Base-by-base conservation (phyloP, 257 asterid species). In the Solanum pennellii region DNA sequence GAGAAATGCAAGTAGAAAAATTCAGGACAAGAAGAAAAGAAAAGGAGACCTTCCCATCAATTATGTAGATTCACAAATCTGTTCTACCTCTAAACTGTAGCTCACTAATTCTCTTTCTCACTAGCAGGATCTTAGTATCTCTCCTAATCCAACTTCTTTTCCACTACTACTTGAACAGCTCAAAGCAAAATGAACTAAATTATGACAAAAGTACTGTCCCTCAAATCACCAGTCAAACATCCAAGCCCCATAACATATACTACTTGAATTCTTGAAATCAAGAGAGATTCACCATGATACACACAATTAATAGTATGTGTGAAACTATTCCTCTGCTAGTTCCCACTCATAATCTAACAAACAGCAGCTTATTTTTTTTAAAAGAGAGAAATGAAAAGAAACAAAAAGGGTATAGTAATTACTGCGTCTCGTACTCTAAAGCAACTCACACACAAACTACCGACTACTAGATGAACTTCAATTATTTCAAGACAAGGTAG, bases 101-200 rank as follows among this genome's bases (percentile, higher is more conserved):
- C 45, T 37, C 59, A 20, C 69, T 82, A 29, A 82, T 31, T 82
- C 62, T 82, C 31, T 82, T 49, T 82, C 69, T 31, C 85, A 82
- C 69, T 82, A 31, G 68, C 69, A 82, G 25, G 85, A 82, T 49
- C 68, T 31, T 49, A 20, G 18, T 47, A 66, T 49, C 45, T 49
- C 25, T 82, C 85, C 85, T 82, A 82, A 31, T 82, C 69, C 31
- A 29, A 82, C 41, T 82, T 49, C 85, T 82, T 82, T 37, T 44
- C 37, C 60, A 76, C 35, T 35, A 31, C 12, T 76, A 42, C n/a
- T n/a, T 49, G 69, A 74, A 77, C 82, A 62, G 25, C 37, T 74
- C 77, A 87, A 47, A 77, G 79, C 11, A 65, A 80, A 88, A 86
- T 39, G 62, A 88, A 29, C 83, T 87, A 85, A 79, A 33, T 31